phyloP scores from a whole-genome alignment of 129 eudicot species.

The Flaveria brownii region DNA sequence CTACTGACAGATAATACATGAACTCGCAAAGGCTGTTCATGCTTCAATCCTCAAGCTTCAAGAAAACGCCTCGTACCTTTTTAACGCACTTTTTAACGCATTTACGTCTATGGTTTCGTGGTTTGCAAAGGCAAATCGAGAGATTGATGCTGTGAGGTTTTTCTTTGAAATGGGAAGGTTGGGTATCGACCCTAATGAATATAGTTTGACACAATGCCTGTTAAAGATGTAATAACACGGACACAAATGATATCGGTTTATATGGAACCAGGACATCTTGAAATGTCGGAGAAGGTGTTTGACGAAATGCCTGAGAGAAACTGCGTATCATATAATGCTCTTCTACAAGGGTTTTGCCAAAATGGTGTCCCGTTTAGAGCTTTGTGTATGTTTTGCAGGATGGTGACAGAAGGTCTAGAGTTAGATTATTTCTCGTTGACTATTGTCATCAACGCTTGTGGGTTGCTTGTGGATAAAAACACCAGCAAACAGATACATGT shows the following conservation, averaged over 20 bases:
- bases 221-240: slow-evolving; percentile 79
- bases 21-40: slow-evolving; percentile 59
- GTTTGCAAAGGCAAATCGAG: slow-evolving; percentile 56
- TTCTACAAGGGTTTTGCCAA: slow-evolving; percentile 75
- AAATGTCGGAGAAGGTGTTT: slow-evolving; percentile 56
- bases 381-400: slow-evolving; percentile 54
- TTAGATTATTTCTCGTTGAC: slow-evolving; percentile 66
- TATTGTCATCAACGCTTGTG: slow-evolving; percentile 72
- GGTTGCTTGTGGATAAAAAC: slow-evolving; percentile 47
- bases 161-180: slow-evolving; percentile 64
- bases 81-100: slow-evolving; percentile 49
- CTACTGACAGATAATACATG: background rate
- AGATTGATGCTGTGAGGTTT: slow-evolving; percentile 47
- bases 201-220: slow-evolving; percentile 55
- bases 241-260: slow-evolving; percentile 64
- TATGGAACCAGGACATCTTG: slow-evolving; percentile 71
- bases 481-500: slow-evolving; percentile 76
- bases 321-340: slow-evolving; percentile 61
- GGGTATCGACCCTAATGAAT: slow-evolving; percentile 56
- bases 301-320: slow-evolving; percentile 69
- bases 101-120: slow-evolving; percentile 65
- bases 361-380: slow-evolving; percentile 51
- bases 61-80: slow-evolving; percentile 34
- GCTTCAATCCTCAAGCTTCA: slow-evolving; percentile 66
- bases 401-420: slow-evolving; percentile 64